A percentile compares a stretch with the other conserved stretches of the same genome.
Conservation (phyloP, 2,329 filamentous ascomycete species). For the Plectosphaerella cucumerina region DNA sequence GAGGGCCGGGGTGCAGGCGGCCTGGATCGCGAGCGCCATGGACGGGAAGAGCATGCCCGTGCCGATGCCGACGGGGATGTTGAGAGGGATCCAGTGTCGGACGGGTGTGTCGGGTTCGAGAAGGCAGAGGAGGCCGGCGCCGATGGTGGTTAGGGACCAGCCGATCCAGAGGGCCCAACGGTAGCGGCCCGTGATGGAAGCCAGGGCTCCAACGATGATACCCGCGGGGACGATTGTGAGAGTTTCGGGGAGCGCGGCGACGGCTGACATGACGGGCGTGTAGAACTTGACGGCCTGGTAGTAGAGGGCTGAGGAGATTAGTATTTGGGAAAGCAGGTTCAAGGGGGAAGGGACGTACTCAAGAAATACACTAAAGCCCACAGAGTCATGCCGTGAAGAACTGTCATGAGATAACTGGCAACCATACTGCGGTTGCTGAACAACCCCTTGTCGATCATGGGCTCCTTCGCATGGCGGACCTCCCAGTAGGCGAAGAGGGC, state of each 20-base stretch:
- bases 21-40: slow-evolving; percentile 62
- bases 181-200: slow-evolving; percentile 54
- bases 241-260: slow-evolving; percentile 55
- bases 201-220: slow-evolving; percentile 49
- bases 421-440: slow-evolving; percentile 45
- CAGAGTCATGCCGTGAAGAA: slow-evolving; percentile 54
- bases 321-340: slow-evolving; percentile 3
- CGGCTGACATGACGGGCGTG: slow-evolving; percentile 47
- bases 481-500: slow-evolving; percentile 52
- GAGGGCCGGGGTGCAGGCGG: slow-evolving; percentile 40
- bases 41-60: slow-evolving; percentile 61
- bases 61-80: slow-evolving; percentile 55
- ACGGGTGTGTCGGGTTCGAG: slow-evolving; percentile 44
- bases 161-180: slow-evolving; percentile 57
- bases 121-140: slow-evolving; percentile 50
- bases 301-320: slow-evolving; percentile 30
- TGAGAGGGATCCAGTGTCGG: slow-evolving; percentile 55
- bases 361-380: slow-evolving; percentile 54
- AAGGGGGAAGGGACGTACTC: slow-evolving; percentile 22
- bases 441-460: slow-evolving; percentile 39
- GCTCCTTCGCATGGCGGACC: slow-evolving; percentile 42
- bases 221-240: slow-evolving; percentile 61
- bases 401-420: slow-evolving; percentile 44
- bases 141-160: slow-evolving; percentile 56
- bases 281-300: slow-evolving; percentile 50